Evolutionary conservation across 176 grass and related monocot genomes (phyloP), one percentile per base, ranked within the genome.

Genomic region (Saccharum officinarum): DNA sequence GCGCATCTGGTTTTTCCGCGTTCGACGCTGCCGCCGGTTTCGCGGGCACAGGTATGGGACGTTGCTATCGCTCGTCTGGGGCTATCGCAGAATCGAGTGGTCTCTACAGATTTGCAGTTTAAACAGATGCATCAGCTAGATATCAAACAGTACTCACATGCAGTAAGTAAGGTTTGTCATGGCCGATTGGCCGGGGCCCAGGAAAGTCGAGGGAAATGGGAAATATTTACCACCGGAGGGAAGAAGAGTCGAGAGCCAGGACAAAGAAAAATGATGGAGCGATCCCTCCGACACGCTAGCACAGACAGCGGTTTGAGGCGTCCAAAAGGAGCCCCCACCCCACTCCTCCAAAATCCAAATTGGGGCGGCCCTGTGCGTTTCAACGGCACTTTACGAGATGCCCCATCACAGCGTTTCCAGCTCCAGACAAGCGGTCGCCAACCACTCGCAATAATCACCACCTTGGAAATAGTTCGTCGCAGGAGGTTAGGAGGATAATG

Each of bases 251-350:
- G 17, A 10, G 59, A 50, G 39, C 3, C 26, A 67, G 72, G 60
- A 57, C 34, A 72, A n/a, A 13, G 49, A 9, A 36, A 37, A 31
- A 18, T 22, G 69, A 47, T 20, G 37, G 33, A 60, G 68, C 13
- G 67, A 26, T 6, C 79, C 44, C 8, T 11, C 41, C 79, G 62
- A 87, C 79, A 77, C 52, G 1, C 36, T 76, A 26, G 63, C 86
- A 62, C 49, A 87, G 72, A 28, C 71, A 87, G 33, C 79, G 85
- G 61, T 87, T 82, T 39, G 62, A 77, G 49, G 78, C 36, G 42
- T 66, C 59, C 61, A 54, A 76, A 81, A 81, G 17, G 22, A 23
- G 57, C 22, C 42, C 30, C 5, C 31, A 4, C 6, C 16, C 15
- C 49, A 17, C 47, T 10, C 4, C 22, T 33, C 15, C 68, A n/a